Evolutionary conservation across 768 basidiomycete species (phyloP).

Genomic region (Postia placenta): DNA sequence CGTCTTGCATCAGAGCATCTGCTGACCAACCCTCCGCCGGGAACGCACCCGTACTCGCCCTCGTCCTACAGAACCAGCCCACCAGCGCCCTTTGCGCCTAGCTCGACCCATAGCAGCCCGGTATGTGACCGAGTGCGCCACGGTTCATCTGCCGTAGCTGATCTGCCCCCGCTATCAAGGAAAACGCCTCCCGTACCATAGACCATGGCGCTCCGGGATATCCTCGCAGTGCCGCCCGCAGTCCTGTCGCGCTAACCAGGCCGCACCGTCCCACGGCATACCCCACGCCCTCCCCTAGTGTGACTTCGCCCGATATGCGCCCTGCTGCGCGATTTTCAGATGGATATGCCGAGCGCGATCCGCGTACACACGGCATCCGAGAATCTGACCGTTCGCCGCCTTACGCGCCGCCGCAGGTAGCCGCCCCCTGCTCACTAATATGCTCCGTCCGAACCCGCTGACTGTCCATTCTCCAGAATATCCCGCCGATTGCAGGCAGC

Average conservation of each 20-base stretch:
- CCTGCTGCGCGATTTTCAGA: too few relatives aligned
- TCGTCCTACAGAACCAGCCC: background rate
- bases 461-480: conserved; percentile 8
- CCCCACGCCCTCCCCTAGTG: background rate
- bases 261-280: background rate
- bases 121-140: too few relatives aligned
- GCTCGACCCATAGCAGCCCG: too few relatives aligned
- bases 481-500: conserved; percentile 6
- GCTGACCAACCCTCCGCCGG: background rate
- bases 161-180: background rate
- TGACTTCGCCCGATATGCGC: background rate
- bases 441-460: conserved; percentile 4
- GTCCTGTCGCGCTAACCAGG: background rate
- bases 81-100: too few relatives aligned
- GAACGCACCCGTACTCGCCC: background rate
- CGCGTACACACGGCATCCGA: background rate
- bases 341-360: background rate
- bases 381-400: too few relatives aligned
- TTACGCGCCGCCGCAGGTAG: background rate
- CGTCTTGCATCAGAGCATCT: conserved; percentile 1
- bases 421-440: background rate
- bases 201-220: background rate
- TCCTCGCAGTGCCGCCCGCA: background rate
- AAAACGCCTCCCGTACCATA: background rate
- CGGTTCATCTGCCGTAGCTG: background rate